Conservation (phyloP, 176 grass and related monocot genomes). For the Tuctoria greenei region DNA sequence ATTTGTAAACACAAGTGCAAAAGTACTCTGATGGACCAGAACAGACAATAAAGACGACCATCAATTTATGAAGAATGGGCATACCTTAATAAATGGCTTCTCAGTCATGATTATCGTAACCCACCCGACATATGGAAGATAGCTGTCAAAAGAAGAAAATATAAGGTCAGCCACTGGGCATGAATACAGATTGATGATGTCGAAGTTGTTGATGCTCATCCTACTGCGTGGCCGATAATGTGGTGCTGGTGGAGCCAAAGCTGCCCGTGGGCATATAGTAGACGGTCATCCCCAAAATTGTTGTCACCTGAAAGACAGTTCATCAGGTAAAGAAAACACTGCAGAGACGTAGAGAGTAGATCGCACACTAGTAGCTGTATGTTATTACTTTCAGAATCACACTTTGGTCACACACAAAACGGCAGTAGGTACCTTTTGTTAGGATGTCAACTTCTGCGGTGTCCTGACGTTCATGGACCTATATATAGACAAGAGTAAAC, state of each 20-base stretch:
- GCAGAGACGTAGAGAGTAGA: neutral
- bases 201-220: slow-evolving; percentile 41
- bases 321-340: neutral
- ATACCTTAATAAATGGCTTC: slow-evolving; percentile 81
- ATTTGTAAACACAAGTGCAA: neutral
- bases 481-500: neutral
- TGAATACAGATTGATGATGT: neutral
- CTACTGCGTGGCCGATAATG: slow-evolving; percentile 76
- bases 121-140: slow-evolving; percentile 78
- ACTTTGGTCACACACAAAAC: neutral
- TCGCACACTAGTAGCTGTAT: neutral
- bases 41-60: neutral
- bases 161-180: neutral
- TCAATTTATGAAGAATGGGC: slow-evolving; percentile 23
- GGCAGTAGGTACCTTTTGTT: slow-evolving; percentile 61
- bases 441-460: slow-evolving; percentile 84
- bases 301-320: slow-evolving; percentile 65
- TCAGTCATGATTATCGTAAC: slow-evolving; percentile 85
- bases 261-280: slow-evolving; percentile 79
- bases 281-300: slow-evolving; percentile 69
- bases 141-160: slow-evolving; percentile 41
- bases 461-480: slow-evolving; percentile 80
- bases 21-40: neutral
- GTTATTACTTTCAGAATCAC: neutral
- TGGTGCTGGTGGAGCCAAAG: slow-evolving; percentile 88